Base-by-base conservation (phyloP, 805 yeast genomes). In the Ogataea pilisensis region DNA sequence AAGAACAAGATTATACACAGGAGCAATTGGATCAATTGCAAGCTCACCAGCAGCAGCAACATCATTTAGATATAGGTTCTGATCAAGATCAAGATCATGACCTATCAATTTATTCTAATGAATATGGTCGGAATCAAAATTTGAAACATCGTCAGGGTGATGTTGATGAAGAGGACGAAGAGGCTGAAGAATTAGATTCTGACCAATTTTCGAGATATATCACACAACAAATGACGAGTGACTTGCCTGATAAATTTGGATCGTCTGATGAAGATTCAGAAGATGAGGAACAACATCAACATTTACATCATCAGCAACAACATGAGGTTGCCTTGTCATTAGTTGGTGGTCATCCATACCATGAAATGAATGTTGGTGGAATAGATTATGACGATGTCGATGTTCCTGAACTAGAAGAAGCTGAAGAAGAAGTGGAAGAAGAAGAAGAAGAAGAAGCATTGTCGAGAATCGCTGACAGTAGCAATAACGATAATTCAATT, bases 161-260 rank as follows among this genome's bases (percentile, higher is more conserved):
- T 8, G 43, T 38, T 25, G 47, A 37, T 19, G 35, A 39, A 21
- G 49, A 50, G 6, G 35, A 45, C 17, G 31, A 29, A 17, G 60
- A 55, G 17, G 57, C 51, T 27, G 45, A 45, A 35, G 64, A 55
- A 24, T 37, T 53, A 26, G 65, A 54, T 32, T 54, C 60, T n/a
- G 80, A 75, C 50, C 80, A 78, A 57, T 80, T 81, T 54, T 72
- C 83, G n/a, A 69, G 82, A 44, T 85, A 85, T 57, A 81, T 85
- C 79, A 75, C 87, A 4, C 87, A 79, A 58, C 87, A 85, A 56
- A 72, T 86, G 60, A 73, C 82, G 13, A 76, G 72, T 44, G 72
- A 76, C 34, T 48, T 64, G 14, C 72, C 68, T 40, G 77, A 64
- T 54, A 72, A 63, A 55, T 71, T 65, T 58, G 77, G 70, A 35